phyloP scores from a whole-genome alignment of 129 eudicot species.

The Solidago caesia region DNA sequence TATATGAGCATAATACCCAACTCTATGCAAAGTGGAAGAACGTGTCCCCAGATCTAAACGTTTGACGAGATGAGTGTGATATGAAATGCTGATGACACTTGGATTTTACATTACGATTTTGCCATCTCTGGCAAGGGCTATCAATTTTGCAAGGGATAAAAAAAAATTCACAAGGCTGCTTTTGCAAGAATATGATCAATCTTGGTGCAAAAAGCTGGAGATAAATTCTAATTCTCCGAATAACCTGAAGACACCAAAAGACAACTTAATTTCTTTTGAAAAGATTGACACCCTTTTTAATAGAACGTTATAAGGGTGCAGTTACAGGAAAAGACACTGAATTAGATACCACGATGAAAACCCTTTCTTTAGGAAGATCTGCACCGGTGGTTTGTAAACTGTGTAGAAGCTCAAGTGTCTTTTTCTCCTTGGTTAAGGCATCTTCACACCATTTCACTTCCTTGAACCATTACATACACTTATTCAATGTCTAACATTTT shows the following conservation, averaged over 20 bases:
- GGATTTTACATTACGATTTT: no score
- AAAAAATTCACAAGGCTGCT: no score
- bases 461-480: constrained; percentile 85
- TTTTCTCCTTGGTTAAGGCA: constrained; percentile 73
- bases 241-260: constrained; percentile 52
- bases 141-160: no score
- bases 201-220: constrained; percentile 83
- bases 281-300: neutral
- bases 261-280: neutral
- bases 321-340: neutral
- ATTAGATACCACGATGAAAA: constrained; percentile 7
- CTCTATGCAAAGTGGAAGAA: no score
- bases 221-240: constrained; percentile 76
- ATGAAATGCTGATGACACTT: no score
- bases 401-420: constrained; percentile 81
- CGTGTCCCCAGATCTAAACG: no score
- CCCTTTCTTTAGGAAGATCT: constrained; percentile 96
- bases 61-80: no score
- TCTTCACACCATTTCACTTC: constrained; percentile 99
- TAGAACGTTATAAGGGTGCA: neutral
- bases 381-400: constrained; percentile 85
- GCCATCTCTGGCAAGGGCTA: no score
- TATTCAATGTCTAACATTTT: constrained; percentile 96
- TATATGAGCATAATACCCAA: no score
- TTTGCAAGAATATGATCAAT: constrained; percentile 73